Evolutionary conservation across 805 yeast genomes (phyloP), one percentile per base, ranked within the genome.

Genomic region (Brettanomyces anomalus): DNA sequence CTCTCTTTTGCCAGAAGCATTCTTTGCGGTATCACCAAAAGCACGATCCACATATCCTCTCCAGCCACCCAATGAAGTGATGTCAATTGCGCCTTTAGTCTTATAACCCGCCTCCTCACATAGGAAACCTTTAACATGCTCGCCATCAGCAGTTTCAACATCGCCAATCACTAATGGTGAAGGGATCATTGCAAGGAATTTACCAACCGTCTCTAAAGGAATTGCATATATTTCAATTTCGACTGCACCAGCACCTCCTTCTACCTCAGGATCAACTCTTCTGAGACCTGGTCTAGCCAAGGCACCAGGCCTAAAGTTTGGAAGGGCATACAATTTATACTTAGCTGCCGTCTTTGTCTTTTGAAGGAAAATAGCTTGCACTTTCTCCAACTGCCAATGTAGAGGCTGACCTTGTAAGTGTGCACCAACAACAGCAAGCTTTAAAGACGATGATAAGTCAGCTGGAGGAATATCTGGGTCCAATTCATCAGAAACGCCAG

Each of bases 121-220:
- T 49, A 93, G 86, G 57, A 90, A 90, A 0, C 96, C 89, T 60
- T 89, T 88, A 46, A 89, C 88, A 80, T 85, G 78, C 49, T 79
- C 76, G 32, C 97, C 97, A 46, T 74, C 67, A 41, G 70, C 79
- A 35, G 88, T 74, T 63, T 89, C 95, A 41, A 87, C 90, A 18
- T 93, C 79, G 8, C 98, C 98, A 55, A 90, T 89, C 36, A 96
- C 98, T 48, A 90, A 71, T 18, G 98, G 98, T 51, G 84, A 84
- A 13, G 97, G 97, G 30, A 90, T 95, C 84, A 84, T 79, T 4
- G 82, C 58, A 24, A 93, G 81, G 56, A 90, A 93, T 18, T 71
- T 73, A 50, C 97, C 97, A 64, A 90, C 87, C 13, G 64, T 67
- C 50, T 77, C 88, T 26, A 60, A 60, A 26, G 97, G 96, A 40